Evolutionary conservation across 1,139 yeast species (phyloP), one percentile per base, ranked within the genome.

Genomic region (Kodamaea plutei): DNA sequence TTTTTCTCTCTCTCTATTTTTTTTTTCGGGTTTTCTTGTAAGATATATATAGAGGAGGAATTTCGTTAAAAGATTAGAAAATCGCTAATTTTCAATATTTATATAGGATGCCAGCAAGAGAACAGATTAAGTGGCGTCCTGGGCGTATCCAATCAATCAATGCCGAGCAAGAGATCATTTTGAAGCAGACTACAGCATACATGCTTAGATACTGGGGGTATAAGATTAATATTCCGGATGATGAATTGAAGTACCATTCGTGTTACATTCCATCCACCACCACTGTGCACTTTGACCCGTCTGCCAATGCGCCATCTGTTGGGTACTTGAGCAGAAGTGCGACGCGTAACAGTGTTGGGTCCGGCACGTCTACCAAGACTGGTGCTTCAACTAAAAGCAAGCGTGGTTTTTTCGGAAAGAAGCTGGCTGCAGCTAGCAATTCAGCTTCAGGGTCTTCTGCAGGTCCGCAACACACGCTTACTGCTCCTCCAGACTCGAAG

Each of bases 101-200:
- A 18, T 8, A 18, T 18, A 18, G 20, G 25, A 40, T 40, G 45
- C 44, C 44, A 6, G 25, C 38, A 9, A 34, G 31, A 14, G 38
- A 39, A 20, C 33, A 42, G 8, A 37, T 44, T 23, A 29, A 41
- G 12, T 50, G 43, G 38, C 56, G 69, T 33, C 66, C 71, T 4
- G 89, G 89, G 8, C 70, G 84, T 43, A 65, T 76, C 29, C 76
- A 73, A 40, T 71, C 77, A 16, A 61, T 85, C 28, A 70, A 79
- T 8, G 57, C 65, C 2, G 79, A 75, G 23, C 81, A 84, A 56
- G 93, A 83, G 47, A 61, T 69, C 34, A 66, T 66, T 23, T 66
- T 87, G 44, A 85, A 85, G 56, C 89, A 84, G 49, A 68, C 79
- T 30, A 83, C 93, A 91, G 77, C 83, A 23, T 72, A 77, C 39